Conservation (phyloP, 176 grass and related monocot species). For the Pontederia paniculata region DNA sequence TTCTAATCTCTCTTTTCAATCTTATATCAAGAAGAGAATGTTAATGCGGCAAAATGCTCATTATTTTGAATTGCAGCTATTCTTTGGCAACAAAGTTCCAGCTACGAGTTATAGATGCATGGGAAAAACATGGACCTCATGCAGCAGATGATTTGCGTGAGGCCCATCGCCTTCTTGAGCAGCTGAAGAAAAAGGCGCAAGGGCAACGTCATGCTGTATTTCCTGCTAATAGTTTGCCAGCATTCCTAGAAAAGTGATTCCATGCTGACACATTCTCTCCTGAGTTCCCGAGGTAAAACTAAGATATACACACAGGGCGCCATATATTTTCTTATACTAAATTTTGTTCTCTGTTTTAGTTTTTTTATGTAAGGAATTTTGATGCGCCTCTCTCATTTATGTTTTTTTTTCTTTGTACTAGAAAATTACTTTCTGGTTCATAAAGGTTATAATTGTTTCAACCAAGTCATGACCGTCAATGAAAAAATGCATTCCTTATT, state of each 20-base stretch:
- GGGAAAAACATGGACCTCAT: constrained; percentile 22
- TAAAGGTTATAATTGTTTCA: no score
- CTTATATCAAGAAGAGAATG: no score
- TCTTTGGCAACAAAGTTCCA: constrained; percentile 37
- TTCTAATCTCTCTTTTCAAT: no score
- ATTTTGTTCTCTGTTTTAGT: no score
- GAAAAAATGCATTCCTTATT: no score
- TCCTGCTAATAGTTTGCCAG: constrained; percentile 45
- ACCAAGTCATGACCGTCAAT: no score
- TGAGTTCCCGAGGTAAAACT: constrained; percentile 17
- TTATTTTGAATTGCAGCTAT: constrained; percentile 33
- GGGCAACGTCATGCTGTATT: constrained; percentile 39
- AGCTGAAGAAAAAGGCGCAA: constrained; percentile 39
- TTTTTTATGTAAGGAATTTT: no score
- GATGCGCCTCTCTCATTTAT: no score
- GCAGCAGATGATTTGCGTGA: constrained; percentile 25
- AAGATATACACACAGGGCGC: neutral
- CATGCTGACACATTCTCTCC: neutral
- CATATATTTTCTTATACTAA: neutral
- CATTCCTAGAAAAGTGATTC: constrained; percentile 18
- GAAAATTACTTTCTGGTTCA: no score
- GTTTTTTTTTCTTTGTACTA: no score
- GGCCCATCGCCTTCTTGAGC: constrained; percentile 31
- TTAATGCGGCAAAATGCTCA: no score
- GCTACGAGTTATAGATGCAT: constrained; percentile 38